Evolutionary conservation across 305 asterid species (phyloP), one percentile per base, ranked within the genome.

Genomic region (Fraxinus dipetala): DNA sequence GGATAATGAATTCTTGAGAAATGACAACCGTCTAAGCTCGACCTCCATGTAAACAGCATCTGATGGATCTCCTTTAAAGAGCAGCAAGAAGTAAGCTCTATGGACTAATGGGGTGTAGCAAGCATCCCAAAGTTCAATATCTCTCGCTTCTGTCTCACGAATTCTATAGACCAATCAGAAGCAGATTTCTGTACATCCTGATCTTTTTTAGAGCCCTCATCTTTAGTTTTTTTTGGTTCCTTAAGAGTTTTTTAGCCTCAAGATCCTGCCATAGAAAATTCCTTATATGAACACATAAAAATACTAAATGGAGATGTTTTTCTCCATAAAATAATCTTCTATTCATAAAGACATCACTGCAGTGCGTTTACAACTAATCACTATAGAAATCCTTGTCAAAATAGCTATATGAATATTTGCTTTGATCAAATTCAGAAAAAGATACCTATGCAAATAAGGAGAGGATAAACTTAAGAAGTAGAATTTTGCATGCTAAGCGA

Each of bases 31-130:
- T 81, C 99, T 88, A 20, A 89, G 96, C 90, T 96, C 99, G 75
- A 96, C 99, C 82, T 94, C 97, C 91, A 96, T 78, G 90, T 94
- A 93, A 20, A 96, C 91, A 24, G 95, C 89, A 13, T 96, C 98
- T 1, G 97, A 86, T 76, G 93, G 98, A 80, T 96, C 98, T 59
- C 98, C 99, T 80, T 86, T 88, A 61, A 94, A 91, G 81, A 96
- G 96, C 28, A 93, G 84, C 88, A 85, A 89, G 76, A 96, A 96
- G 77, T 92, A 96, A 84, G 93, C 91, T 80, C 99, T 87, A 34
- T 94, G 98, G 77, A 89, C 90, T 51, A 96, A 85, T 38, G 98
- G 91, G 16, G 84, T 90, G 90, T 86, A 80, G 83, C 98, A 96
- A 76, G 85, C 88, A 80, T 89, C 86, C 99, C 98, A 96, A 10